Percentiles rank a stretch among this genome's conserved stretches.
Conservation (phyloP, 2,329 filamentous ascomycete species). For the Fonsecaea nubica region DNA sequence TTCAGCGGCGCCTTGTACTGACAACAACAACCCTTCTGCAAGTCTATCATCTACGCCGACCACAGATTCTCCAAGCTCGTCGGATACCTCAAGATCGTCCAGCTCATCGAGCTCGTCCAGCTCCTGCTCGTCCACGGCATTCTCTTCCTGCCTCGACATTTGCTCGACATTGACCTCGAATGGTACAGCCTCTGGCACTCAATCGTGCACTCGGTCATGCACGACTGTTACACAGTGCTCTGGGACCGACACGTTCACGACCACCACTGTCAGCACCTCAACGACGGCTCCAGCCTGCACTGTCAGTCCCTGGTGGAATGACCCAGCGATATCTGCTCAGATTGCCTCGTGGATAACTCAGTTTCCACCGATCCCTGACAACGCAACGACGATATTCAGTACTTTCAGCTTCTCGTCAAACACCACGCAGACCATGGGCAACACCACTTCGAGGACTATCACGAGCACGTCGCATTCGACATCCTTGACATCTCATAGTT, state of each 20-base stretch:
- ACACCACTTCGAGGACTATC: background rate
- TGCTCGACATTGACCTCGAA: constrained; percentile 1
- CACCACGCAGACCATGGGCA: constrained; percentile 3
- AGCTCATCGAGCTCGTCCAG: background rate
- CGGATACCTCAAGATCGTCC: background rate
- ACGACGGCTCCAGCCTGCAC: constrained; percentile 17
- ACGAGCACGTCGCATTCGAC: constrained; percentile 8
- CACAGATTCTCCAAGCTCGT: background rate
- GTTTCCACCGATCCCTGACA: constrained; percentile 12
- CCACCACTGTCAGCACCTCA: background rate
- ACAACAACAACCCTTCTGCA: background rate
- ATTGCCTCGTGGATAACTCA: constrained; percentile 19
- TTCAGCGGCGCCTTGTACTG: constrained; percentile 11
- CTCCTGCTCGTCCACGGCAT: constrained; percentile 6
- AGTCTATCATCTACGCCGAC: background rate
- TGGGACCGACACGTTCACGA: constrained; percentile 5
- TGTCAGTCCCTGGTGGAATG: constrained; percentile 17
- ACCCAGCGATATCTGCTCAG: constrained; percentile 11
- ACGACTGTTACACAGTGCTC: constrained; percentile 15
- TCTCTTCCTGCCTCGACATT: constrained; percentile 1
- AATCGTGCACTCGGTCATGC: constrained; percentile 10
- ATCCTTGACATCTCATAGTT: background rate
- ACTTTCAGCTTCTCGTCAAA: constrained; percentile 10
- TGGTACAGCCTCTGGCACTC: background rate
- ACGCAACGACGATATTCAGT: background rate